Evolutionary conservation across 495 filamentous ascomycete species (phyloP).

Genomic region (Penicillium crystallinum): DNA sequence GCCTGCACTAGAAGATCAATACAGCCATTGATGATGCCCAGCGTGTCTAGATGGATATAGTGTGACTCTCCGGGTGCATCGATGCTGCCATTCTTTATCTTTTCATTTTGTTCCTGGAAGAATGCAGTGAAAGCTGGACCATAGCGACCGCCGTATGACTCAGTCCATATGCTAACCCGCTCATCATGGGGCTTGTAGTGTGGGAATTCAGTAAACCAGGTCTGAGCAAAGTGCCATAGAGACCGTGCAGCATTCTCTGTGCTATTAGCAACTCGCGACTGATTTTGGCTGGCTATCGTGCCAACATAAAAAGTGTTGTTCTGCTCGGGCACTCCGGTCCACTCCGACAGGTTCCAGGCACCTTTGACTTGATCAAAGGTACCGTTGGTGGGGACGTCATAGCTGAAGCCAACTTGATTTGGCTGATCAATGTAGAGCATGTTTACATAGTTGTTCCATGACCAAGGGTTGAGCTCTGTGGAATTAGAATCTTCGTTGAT

Average conservation of each 20-base stretch:
- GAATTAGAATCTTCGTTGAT: conserved; percentile 48
- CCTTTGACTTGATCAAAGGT: conserved; percentile 37
- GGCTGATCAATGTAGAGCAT: conserved; percentile 65
- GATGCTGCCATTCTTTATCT: conserved; percentile 38
- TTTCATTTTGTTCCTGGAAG: conserved; percentile 61
- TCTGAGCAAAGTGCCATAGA: conserved; percentile 56
- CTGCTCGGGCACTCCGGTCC: conserved; percentile 44
- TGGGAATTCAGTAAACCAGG: conserved; percentile 52
- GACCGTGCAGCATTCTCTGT: conserved; percentile 49
- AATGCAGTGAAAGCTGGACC: conserved; percentile 61
- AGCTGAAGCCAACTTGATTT: conserved; percentile 58
- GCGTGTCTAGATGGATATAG: conserved; percentile 45
- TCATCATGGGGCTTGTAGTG: conserved; percentile 51
- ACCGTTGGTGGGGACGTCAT: conserved; percentile 42
- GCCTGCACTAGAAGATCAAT: conserved; percentile 68
- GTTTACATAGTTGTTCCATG: conserved; percentile 59
- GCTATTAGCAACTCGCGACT: conserved; percentile 42
- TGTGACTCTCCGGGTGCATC: conserved; percentile 23
- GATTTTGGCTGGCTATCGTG: conserved; percentile 49
- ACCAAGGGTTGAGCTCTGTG: conserved; percentile 49
- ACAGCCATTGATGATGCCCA: conserved; percentile 65
- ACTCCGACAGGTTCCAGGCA: conserved; percentile 27
- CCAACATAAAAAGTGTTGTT: conserved; percentile 59
- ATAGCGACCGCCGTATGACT: conserved; percentile 64
- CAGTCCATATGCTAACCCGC: conserved; percentile 50